Conservation (phyloP, 345 rosid species). For the Citrus sinensis region DVS_A1.0 CM039165.1:29024001-29024500, state of each 20-base stretch:
- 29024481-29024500: constrained; percentile 48
- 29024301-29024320: neutral
- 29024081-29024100: too few relatives aligned
- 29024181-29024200: too few relatives aligned
- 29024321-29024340: neutral
- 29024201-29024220: neutral
- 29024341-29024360: neutral
- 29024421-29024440: too few relatives aligned
- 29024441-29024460: constrained; percentile 45
- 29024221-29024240: neutral
- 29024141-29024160: neutral
- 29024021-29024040: too few relatives aligned
- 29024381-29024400: neutral
- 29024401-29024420: neutral
- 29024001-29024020: too few relatives aligned
- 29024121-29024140: neutral
- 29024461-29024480: constrained; percentile 42
- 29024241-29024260: neutral
- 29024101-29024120: too few relatives aligned
- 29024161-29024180: neutral
- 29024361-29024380: neutral
- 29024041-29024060: too few relatives aligned
- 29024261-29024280: neutral
- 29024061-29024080: too few relatives aligned
- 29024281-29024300: neutral